These are phyloP conservation scores for Paramecium sexaurelia DNA, from an alignment of 73 alveolate species.

Conservation along the genomic window DNA sequence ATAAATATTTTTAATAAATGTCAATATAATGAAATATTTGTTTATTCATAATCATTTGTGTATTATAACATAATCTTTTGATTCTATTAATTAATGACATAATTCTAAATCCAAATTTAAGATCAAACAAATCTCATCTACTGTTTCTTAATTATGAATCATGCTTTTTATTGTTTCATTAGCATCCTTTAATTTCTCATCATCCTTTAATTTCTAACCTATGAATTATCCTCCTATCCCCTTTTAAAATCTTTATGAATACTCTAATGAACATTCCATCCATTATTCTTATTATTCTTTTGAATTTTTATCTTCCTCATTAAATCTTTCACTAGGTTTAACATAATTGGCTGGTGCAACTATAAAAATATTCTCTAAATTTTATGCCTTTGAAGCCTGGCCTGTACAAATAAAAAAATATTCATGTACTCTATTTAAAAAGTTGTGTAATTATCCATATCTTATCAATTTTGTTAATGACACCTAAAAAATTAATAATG, in stretches of 20 bases:
- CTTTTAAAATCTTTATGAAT: not conserved
- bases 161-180: not conserved
- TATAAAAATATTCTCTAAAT: not conserved
- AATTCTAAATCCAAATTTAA: slow-evolving; percentile 39
- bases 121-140: slow-evolving; percentile 14
- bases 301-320: not conserved
- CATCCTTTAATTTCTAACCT: not conserved
- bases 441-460: slow-evolving; percentile 8
- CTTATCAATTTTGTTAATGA: slow-evolving; percentile 18
- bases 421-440: slow-evolving; percentile 31
- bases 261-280: slow-evolving; percentile 28
- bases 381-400: not conserved
- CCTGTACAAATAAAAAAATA: not conserved
- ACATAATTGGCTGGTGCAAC: not conserved
- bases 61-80: not conserved
- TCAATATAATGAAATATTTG: not conserved
- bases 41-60: not conserved
- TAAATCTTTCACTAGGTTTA: not conserved
- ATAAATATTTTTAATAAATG: slow-evolving; percentile 51
- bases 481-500: not conserved
- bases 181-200: slow-evolving; percentile 35
- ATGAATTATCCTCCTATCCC: not conserved
- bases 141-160: not conserved
- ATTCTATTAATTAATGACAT: not conserved
- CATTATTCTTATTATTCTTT: not conserved